Evolutionary conservation across 2,329 filamentous ascomycete species (phyloP).

Genomic region (Mycosphaerelloides madeirae): DNA sequence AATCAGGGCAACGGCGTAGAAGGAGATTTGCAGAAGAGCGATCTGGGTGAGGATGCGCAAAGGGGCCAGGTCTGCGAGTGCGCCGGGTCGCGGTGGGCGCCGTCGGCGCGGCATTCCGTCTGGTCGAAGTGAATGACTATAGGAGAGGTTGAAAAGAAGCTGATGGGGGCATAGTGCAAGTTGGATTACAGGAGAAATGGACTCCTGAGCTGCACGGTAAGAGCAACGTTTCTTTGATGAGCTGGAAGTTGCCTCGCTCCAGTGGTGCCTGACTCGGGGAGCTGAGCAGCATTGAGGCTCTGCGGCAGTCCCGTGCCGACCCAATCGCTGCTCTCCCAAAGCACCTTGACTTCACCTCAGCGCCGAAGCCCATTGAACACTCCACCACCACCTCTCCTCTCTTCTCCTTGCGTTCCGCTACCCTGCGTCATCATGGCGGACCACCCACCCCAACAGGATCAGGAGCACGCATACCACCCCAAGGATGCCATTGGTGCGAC

Average conservation of each 20-base stretch:
- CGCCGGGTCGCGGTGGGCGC: conserved; percentile 60
- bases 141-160: too few relatives aligned
- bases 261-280: not conserved
- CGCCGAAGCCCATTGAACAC: not conserved
- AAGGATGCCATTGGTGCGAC: conserved; percentile 69
- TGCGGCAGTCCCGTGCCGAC: not conserved
- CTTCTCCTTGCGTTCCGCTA: not conserved
- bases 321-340: conserved; percentile 2
- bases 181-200: too few relatives aligned
- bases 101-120: conserved; percentile 51
- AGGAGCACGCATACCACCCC: conserved; percentile 58
- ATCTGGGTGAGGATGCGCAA: conserved; percentile 65
- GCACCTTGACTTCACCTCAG: conserved; percentile 2
- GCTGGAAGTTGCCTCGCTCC: too few relatives aligned
- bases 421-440: conserved; percentile 46
- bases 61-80: conserved; percentile 62
- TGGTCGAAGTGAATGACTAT: too few relatives aligned
- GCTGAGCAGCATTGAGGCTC: not conserved
- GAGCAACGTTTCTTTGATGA: too few relatives aligned
- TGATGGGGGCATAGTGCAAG: too few relatives aligned
- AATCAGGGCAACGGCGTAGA: conserved; percentile 57
- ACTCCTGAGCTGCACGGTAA: too few relatives aligned
- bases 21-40: conserved; percentile 58
- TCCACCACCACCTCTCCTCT: conserved; percentile 1
- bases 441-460: conserved; percentile 30